These are phyloP conservation scores for Phaeophleospora eucalypticola DNA, from an alignment of 2,329 filamentous ascomycete genomes.

Conservation along the genomic window DNA sequence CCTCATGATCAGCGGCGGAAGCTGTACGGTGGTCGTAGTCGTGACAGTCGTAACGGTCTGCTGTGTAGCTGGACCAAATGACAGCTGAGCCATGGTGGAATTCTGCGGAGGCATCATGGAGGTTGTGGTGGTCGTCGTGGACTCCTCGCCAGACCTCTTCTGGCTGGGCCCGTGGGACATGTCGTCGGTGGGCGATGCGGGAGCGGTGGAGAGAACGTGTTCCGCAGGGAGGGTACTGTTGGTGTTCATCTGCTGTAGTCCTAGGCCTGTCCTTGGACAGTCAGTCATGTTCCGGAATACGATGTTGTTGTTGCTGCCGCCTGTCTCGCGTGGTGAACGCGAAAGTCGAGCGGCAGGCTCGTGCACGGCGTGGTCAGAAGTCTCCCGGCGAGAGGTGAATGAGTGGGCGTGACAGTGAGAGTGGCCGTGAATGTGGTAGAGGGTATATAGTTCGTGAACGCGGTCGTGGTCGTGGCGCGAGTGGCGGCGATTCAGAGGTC, in stretches of 20 bases:
- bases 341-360: not conserved
- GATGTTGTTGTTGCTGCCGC: not conserved
- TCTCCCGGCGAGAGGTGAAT: not conserved
- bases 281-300: not conserved
- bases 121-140: slow-evolving; percentile 15
- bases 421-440: not conserved
- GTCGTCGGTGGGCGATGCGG: slow-evolving; percentile 30
- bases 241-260: slow-evolving; percentile 6
- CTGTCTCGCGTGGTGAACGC: slow-evolving; percentile 1
- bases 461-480: no score
- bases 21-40: slow-evolving; percentile 76
- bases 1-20: slow-evolving; percentile 77
- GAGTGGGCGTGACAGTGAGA: not conserved
- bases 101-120: slow-evolving; percentile 27
- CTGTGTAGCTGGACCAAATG: slow-evolving; percentile 59
- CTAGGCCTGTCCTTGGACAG: slow-evolving; percentile 8
- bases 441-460: no score
- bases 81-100: slow-evolving; percentile 55
- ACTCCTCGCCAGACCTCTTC: slow-evolving; percentile 3
- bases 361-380: not conserved
- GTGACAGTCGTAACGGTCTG: slow-evolving; percentile 79
- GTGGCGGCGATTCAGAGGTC: no score
- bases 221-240: slow-evolving; percentile 11
- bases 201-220: slow-evolving; percentile 31
- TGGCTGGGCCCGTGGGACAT: slow-evolving; percentile 12